A percentile compares a stretch with the other conserved stretches of the same genome.
Evolutionary conservation across 768 basidiomycete genomes (phyloP).

Genomic region (Russula abietina): DNA sequence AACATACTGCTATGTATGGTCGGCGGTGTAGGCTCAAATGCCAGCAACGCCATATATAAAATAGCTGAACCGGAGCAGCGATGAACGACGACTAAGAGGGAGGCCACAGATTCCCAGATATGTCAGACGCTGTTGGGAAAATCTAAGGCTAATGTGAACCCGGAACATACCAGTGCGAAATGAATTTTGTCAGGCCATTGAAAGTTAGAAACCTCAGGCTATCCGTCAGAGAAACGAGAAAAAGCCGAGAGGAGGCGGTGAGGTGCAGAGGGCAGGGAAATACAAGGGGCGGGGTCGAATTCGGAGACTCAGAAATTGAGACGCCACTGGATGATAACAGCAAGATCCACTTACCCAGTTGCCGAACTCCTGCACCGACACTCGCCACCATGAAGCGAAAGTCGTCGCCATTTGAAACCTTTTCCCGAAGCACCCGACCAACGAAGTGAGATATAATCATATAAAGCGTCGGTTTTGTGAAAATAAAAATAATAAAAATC

Average conservation of each 20-base stretch:
- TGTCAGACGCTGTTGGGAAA: not conserved
- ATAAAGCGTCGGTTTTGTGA: not conserved
- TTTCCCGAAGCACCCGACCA: too few relatives aligned
- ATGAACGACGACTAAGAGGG: conserved; percentile 25
- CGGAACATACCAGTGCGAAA: not conserved
- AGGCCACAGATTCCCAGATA: not conserved
- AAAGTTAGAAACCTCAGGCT: not conserved
- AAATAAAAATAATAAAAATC: too few relatives aligned
- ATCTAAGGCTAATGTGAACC: too few relatives aligned
- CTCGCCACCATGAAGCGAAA: conserved; percentile 26
- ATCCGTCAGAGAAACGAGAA: not conserved
- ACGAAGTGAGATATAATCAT: not conserved
- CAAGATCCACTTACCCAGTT: conserved; percentile 24
- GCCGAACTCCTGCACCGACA: conserved; percentile 27
- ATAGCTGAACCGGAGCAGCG: conserved; percentile 29
- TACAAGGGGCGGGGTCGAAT: not conserved
- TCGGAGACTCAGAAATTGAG: not conserved
- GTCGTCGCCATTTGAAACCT: conserved; percentile 27
- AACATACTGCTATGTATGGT: conserved; percentile 6
- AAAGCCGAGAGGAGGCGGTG: too few relatives aligned
- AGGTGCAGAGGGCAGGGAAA: not conserved
- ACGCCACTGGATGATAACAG: not conserved
- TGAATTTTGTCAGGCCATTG: conserved; percentile 17
- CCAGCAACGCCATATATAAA: conserved; percentile 31
- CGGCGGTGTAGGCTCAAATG: conserved; percentile 20